Conservation (phyloP, 768 basidiomycete genomes). For the Pleurotus ostreatus region DNA sequence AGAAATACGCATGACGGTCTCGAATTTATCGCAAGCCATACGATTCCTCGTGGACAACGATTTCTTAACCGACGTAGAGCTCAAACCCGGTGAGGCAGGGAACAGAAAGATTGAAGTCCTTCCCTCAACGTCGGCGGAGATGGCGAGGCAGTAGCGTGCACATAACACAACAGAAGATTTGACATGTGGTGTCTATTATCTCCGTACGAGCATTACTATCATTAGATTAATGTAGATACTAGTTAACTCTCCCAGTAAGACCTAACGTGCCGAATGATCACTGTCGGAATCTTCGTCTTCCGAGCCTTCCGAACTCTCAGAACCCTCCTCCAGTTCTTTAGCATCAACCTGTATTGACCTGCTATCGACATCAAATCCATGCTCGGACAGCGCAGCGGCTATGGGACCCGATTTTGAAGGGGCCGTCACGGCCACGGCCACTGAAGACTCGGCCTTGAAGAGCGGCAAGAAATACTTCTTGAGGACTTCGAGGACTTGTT, state of each 20-base stretch:
- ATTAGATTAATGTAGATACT: slow-evolving; percentile 10
- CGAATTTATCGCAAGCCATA: slow-evolving; percentile 90
- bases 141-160: too few relatives aligned
- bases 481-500: slow-evolving; percentile 68
- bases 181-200: not conserved
- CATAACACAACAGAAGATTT: slow-evolving; percentile 1
- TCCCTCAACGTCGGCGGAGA: slow-evolving; percentile 1
- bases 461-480: slow-evolving; percentile 78
- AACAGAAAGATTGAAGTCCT: slow-evolving; percentile 62
- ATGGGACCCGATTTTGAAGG: slow-evolving; percentile 78
- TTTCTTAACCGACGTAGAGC: slow-evolving; percentile 77
- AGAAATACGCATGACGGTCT: slow-evolving; percentile 84
- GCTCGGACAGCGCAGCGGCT: slow-evolving; percentile 49
- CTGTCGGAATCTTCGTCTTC: slow-evolving; percentile 31
- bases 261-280: slow-evolving; percentile 21
- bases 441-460: slow-evolving; percentile 72
- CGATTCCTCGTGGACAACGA: slow-evolving; percentile 88
- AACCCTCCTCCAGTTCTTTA: slow-evolving; percentile 41
- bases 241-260: not conserved
- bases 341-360: slow-evolving; percentile 61
- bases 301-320: slow-evolving; percentile 21
- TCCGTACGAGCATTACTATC: slow-evolving; percentile 2
- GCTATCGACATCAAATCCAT: slow-evolving; percentile 80
- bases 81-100: slow-evolving; percentile 72
- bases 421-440: slow-evolving; percentile 79